phyloP scores from a whole-genome alignment of 306 rosid genomes.

The Rosa lucieae region DNA sequence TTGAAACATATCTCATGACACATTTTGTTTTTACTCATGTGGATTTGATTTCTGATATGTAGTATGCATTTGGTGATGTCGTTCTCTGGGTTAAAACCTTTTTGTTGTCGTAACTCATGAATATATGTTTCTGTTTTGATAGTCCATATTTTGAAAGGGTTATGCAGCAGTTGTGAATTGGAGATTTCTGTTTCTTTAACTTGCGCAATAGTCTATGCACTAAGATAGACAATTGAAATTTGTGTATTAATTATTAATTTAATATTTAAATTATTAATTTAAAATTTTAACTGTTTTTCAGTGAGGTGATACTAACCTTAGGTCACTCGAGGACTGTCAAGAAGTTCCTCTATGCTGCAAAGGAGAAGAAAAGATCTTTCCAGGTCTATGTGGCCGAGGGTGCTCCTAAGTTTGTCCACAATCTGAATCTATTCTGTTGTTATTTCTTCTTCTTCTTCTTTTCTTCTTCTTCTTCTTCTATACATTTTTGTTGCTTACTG shows the following conservation, averaged over 20 bases:
- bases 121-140: background rate
- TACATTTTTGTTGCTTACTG: background rate
- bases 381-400: constrained; percentile 15
- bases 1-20: background rate
- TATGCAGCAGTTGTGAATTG: constrained; percentile 1
- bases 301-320: constrained; percentile 18
- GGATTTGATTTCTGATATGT: background rate
- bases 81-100: background rate
- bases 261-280: too few relatives aligned
- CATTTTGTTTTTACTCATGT: background rate
- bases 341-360: constrained; percentile 19
- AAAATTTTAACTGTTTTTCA: constrained; percentile 9
- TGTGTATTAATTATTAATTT: background rate
- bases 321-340: constrained; percentile 17
- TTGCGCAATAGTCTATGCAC: background rate
- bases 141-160: background rate
- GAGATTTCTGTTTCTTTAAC: background rate
- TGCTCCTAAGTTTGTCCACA: constrained; percentile 16
- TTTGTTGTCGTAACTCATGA: background rate
- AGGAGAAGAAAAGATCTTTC: constrained; percentile 16
- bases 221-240: background rate
- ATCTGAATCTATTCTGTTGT: background rate
- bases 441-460: background rate
- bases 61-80: background rate
- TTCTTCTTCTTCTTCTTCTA: background rate